These are phyloP conservation scores for Thielaviopsis populi DNA, from an alignment of 2,329 filamentous ascomycete species.

Conservation along the genomic window DNA sequence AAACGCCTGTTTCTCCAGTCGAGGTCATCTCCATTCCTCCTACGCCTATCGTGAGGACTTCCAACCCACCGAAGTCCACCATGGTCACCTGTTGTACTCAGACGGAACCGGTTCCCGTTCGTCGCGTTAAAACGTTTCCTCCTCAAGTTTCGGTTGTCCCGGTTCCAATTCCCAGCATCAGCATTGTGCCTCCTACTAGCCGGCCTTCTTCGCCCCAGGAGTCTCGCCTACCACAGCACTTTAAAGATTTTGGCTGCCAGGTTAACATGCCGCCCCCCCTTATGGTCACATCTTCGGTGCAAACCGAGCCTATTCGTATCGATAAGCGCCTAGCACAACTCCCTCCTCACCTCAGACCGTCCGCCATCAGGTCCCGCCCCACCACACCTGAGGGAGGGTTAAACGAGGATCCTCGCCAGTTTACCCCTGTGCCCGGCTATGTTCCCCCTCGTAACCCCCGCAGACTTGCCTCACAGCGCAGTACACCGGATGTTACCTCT, in stretches of 20 bases:
- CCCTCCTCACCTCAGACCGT: conserved; percentile 65
- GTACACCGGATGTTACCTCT: conserved; percentile 34
- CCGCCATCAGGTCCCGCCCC: conserved; percentile 50
- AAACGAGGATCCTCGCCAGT: conserved; percentile 26
- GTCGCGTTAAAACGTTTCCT: background rate
- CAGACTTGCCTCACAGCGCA: conserved; percentile 34
- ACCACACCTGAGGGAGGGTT: conserved; percentile 34
- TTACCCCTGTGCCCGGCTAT: conserved; percentile 37
- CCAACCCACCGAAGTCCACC: conserved; percentile 22
- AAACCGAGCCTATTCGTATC: conserved; percentile 83
- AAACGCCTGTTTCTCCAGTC: conserved; percentile 42
- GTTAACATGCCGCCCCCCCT: conserved; percentile 33
- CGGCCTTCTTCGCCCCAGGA: conserved; percentile 65
- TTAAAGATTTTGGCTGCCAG: conserved; percentile 72
- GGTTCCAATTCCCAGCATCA: conserved; percentile 64
- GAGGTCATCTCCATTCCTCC: conserved; percentile 28
- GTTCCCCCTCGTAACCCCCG: conserved; percentile 46
- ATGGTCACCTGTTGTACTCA: conserved; percentile 48
- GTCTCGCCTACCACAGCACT: conserved; percentile 61
- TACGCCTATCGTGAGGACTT: conserved; percentile 21
- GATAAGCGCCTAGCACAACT: conserved; percentile 63
- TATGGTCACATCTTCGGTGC: conserved; percentile 33
- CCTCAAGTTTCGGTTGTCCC: conserved; percentile 24
- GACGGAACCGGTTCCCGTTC: conserved; percentile 33
- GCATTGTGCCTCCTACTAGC: conserved; percentile 76